phyloP scores from a whole-genome alignment of 2,329 filamentous ascomycete species.

The Phaeophleospora eucalypticola region DNA sequence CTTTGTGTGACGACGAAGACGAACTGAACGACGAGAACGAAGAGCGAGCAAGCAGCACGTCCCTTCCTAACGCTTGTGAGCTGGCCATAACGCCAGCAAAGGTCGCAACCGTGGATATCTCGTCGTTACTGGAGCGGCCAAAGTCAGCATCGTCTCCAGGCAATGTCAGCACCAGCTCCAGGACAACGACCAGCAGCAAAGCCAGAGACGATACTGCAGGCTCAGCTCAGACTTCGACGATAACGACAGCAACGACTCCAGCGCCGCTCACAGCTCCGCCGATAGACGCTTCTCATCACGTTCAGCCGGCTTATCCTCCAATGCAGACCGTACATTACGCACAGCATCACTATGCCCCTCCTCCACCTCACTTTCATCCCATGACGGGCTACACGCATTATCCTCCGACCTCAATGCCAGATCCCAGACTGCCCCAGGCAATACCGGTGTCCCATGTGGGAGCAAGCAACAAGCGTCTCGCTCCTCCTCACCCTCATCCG shows the following conservation, averaged over 20 bases:
- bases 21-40: too few species aligned
- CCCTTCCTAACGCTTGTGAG: conserved; percentile 31
- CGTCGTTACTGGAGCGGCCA: conserved; percentile 73
- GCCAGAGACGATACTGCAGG: conserved; percentile 21
- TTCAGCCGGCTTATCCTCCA: conserved; percentile 20
- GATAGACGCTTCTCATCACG: conserved; percentile 16
- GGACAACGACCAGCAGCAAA: conserved; percentile 26
- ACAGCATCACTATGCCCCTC: conserved; percentile 20
- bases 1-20: too few species aligned
- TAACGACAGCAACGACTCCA: conserved; percentile 22
- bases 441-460: conserved; percentile 37
- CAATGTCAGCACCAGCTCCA: conserved; percentile 41
- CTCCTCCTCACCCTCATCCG: conserved; percentile 45
- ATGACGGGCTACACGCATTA: conserved; percentile 28
- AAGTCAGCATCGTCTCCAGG: conserved; percentile 64
- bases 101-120: conserved; percentile 89
- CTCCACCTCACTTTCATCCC: conserved; percentile 23
- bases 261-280: conserved; percentile 20
- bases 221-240: conserved; percentile 20
- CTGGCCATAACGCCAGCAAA: conserved; percentile 41
- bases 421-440: conserved; percentile 26
- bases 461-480: conserved; percentile 37
- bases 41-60: too few species aligned
- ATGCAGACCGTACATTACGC: conserved; percentile 30
- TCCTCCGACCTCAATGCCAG: conserved; percentile 24